Evolutionary conservation across 306 rosid genomes (phyloP).

Genomic region (Crataegus laevigata): DNA sequence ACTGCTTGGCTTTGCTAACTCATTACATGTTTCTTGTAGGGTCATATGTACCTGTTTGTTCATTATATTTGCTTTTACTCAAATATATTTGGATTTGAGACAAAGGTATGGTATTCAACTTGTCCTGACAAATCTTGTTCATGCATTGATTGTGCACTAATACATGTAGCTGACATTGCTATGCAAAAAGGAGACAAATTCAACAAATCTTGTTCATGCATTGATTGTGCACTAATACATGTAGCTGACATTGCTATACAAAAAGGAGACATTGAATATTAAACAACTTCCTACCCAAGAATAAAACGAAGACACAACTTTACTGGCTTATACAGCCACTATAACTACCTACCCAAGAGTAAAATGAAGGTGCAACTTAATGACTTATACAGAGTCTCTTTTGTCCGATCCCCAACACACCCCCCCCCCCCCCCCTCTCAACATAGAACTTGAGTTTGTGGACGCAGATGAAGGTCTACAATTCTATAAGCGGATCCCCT

Average conservation of each 20-base stretch:
- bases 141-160: neutral
- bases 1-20: conserved; percentile 25
- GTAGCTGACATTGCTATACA: neutral
- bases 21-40: conserved; percentile 45
- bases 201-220: neutral
- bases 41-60: conserved; percentile 90
- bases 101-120: conserved; percentile 58
- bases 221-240: neutral
- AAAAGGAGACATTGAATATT: neutral
- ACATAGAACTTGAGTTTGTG: neutral
- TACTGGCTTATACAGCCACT: neutral
- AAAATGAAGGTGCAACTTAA: too few relatives aligned
- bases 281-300: neutral
- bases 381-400: neutral
- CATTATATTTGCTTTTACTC: conserved; percentile 85
- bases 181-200: neutral
- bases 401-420: neutral
- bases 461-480: neutral
- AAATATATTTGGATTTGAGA: conserved; percentile 91
- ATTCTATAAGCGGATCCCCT: neutral
- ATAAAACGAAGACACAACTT: too few relatives aligned
- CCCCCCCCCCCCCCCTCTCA: too few relatives aligned
- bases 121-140: neutral
- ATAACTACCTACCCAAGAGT: neutral
- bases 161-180: neutral